Base-by-base conservation (phyloP, 2,329 filamentous ascomycete genomes). In the Colletotrichum caudatum region DNA sequence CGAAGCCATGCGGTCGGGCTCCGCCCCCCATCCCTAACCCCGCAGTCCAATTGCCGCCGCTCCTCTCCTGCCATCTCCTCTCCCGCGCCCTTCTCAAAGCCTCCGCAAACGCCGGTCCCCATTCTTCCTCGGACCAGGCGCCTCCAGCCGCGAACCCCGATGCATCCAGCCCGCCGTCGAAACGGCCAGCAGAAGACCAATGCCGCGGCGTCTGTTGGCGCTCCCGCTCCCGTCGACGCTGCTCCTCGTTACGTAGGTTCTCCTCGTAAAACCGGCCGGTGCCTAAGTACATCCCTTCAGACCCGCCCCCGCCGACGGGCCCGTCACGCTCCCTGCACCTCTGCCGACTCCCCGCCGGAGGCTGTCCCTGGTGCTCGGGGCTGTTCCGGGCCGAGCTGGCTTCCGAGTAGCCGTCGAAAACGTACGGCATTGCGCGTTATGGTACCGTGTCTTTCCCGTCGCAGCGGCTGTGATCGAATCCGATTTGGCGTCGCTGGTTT, bases 321-420 rank as follows among this genome's bases (percentile, higher is more conserved):
- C 7, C 5, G 20, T 33, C 16, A 12, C 23, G 37, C 5, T 33
- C 35, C 18, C 29, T 35, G 12, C 61, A 37, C 1, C 37, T 29
- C 23, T 46, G 50, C 61, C 37, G 26, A 12, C 26, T 23, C 16
- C 37, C 50, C 26, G n/a, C 16, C n/a, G n/a, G 33, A 11, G 35
- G n/a, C 7, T 46, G 46, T 41, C 35, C 46, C 14, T 18, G 50
- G 26, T 33, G 14, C 16, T 50, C 37, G 29, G 35, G 50, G 26
- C 46, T 53, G n/a, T 63, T 26, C 33, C 60, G 60, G 23, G n/a
- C 53, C 0, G 29, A 44, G 18, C 18, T 41, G 20, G 64, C 41
- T 44, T 72, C 70, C 12, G 66, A 70, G 66, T 70, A 70, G 12
- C 61, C 61, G 26, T 72, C 70, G 41, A 72, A 72, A 16, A 51